A percentile compares a stretch with the other conserved stretches of the same genome.
Evolutionary conservation across 1,139 yeast species (phyloP).

Genomic region (Debaryomyces sp.): DNA sequence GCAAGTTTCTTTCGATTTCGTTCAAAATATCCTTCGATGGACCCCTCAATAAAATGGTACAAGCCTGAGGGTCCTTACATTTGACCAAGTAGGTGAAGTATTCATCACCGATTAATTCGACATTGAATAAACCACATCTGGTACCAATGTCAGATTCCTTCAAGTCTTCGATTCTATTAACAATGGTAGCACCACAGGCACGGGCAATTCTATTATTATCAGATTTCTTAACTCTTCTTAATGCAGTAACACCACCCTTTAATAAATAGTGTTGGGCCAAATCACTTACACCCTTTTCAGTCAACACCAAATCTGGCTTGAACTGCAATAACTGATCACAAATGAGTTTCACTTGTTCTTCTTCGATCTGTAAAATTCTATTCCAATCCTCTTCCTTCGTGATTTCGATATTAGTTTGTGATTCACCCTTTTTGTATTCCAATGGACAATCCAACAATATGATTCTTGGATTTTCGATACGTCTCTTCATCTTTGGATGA

Average conservation of each 20-base stretch:
- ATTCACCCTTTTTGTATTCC: slow-evolving; percentile 98
- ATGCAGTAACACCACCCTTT: slow-evolving; percentile 90
- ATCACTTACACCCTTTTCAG: slow-evolving; percentile 98
- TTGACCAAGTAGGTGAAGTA: slow-evolving; percentile 85
- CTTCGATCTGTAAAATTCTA: slow-evolving; percentile 93
- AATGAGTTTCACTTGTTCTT: slow-evolving; percentile 88
- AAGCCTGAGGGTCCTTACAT: slow-evolving; percentile 87
- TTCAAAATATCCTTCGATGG: slow-evolving; percentile 96
- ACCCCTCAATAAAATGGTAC: slow-evolving; percentile 91
- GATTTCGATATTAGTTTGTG: slow-evolving; percentile 97
- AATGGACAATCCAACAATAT: slow-evolving; percentile 92
- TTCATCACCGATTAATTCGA: slow-evolving; percentile 96
- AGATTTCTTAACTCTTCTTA: slow-evolving; percentile 93
- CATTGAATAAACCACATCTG: slow-evolving; percentile 86
- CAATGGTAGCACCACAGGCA: slow-evolving; percentile 97
- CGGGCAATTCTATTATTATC: slow-evolving; percentile 97
- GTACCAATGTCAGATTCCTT: slow-evolving; percentile 89
- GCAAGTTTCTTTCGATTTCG: slow-evolving; percentile 95
- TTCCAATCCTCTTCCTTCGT: slow-evolving; percentile 97
- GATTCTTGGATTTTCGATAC: slow-evolving; percentile 85
- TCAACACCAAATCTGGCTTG: slow-evolving; percentile 92
- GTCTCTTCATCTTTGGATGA: slow-evolving; percentile 95
- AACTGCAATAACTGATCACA: slow-evolving; percentile 84
- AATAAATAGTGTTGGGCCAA: slow-evolving; percentile 95
- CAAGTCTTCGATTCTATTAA: slow-evolving; percentile 92